A percentile compares a stretch with the other conserved stretches of the same genome.
Evolutionary conservation across 2,329 filamentous ascomycete genomes (phyloP).

Genomic region (Epichloe elymi): DNA sequence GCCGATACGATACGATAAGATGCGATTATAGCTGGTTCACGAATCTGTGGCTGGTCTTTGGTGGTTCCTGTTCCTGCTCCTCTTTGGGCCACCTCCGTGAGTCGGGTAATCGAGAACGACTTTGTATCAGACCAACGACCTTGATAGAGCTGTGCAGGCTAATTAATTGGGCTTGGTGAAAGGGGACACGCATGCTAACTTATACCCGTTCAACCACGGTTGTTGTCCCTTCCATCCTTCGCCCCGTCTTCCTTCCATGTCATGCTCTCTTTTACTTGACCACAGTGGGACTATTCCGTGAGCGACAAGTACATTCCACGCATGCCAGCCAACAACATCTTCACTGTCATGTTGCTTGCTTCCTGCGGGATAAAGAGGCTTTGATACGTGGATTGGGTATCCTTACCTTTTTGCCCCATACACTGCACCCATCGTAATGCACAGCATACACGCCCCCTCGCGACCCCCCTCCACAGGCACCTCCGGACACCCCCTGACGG

Average conservation of each 20-base stretch:
- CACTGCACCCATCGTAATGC: slow-evolving; percentile 13
- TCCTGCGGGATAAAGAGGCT: slow-evolving; percentile 23
- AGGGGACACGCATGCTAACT: slow-evolving; percentile 23
- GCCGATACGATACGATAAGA: neutral
- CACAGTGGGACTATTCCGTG: slow-evolving; percentile 17
- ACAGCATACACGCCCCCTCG: slow-evolving; percentile 15
- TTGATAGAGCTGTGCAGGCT: slow-evolving; percentile 6
- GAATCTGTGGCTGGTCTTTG: neutral
- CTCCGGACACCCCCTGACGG: slow-evolving; percentile 1
- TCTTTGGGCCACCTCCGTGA: neutral
- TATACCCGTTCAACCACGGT: slow-evolving; percentile 22
- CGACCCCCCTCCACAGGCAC: slow-evolving; percentile 10
- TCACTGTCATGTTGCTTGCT: slow-evolving; percentile 17
- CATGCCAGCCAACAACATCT: slow-evolving; percentile 16
- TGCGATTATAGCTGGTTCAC: neutral
- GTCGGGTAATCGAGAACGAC: neutral
- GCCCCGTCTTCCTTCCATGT: slow-evolving; percentile 9
- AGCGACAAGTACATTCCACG: slow-evolving; percentile 15
- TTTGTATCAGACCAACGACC: neutral
- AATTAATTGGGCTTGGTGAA: slow-evolving; percentile 6
- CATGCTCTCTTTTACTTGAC: slow-evolving; percentile 8
- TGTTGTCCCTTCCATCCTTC: slow-evolving; percentile 13
- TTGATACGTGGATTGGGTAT: slow-evolving; percentile 27
- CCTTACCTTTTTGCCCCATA: slow-evolving; percentile 26
- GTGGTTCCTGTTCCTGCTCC: neutral